Percentiles rank a stretch among this genome's conserved stretches.
Evolutionary conservation across 2,329 filamentous ascomycete genomes (phyloP).

Genomic region (Blastomyces silverae): DNA sequence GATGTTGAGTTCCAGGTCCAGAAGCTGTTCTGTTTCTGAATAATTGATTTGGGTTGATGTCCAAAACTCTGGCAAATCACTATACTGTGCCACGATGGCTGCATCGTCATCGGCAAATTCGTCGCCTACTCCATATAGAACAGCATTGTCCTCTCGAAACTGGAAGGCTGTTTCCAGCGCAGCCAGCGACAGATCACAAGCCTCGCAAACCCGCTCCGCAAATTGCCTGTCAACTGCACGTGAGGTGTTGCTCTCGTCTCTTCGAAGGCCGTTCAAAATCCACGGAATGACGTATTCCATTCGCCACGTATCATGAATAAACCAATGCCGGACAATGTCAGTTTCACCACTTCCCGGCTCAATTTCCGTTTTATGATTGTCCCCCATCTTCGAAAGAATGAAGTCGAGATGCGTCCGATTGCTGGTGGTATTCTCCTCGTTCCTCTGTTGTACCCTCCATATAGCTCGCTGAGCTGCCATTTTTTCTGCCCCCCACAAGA

Average conservation of each 20-base stretch:
- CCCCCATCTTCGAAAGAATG: constrained; percentile 67
- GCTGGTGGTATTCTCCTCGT: constrained; percentile 51
- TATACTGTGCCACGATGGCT: constrained; percentile 57
- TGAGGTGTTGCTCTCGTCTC: constrained; percentile 57
- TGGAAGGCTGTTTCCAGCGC: constrained; percentile 57
- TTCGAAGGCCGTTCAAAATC: constrained; percentile 69
- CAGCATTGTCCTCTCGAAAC: constrained; percentile 65
- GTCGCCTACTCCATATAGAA: constrained; percentile 63
- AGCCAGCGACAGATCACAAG: constrained; percentile 64
- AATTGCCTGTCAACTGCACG: constrained; percentile 44
- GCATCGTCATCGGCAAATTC: constrained; percentile 61
- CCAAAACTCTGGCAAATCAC: constrained; percentile 73
- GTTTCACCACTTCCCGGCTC: constrained; percentile 61
- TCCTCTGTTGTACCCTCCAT: constrained; percentile 71
- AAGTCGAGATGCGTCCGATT: constrained; percentile 66
- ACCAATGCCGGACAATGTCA: constrained; percentile 79
- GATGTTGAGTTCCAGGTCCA: constrained; percentile 38
- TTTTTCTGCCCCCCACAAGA: constrained; percentile 88
- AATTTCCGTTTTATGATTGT: constrained; percentile 65
- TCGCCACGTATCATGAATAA: constrained; percentile 65
- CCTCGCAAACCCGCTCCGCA: constrained; percentile 54
- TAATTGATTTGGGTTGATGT: constrained; percentile 55
- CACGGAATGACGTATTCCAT: constrained; percentile 71
- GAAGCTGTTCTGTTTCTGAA: constrained; percentile 34
- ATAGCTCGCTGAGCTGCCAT: constrained; percentile 70